Evolutionary conservation across 2,329 filamentous ascomycete species (phyloP).

Genomic region (Calonectria honghensis): DNA sequence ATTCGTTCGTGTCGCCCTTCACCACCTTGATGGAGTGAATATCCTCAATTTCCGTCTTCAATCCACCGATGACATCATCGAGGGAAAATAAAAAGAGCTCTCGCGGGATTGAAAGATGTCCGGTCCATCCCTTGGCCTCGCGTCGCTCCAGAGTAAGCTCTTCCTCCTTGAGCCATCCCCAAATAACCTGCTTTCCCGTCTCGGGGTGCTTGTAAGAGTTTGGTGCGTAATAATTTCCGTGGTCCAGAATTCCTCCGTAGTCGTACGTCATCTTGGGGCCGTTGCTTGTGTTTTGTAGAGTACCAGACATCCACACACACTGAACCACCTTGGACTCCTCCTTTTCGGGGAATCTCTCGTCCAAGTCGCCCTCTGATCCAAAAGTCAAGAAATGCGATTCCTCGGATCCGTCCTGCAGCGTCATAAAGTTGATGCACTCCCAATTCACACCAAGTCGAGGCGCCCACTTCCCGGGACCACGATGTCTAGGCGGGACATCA

Average conservation of each 20-base stretch:
- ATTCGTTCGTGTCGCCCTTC: not conserved
- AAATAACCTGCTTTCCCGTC: constrained; percentile 6
- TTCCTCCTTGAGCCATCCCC: constrained; percentile 37
- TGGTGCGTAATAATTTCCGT: constrained; percentile 69
- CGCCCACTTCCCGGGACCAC: constrained; percentile 64
- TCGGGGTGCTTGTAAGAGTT: constrained; percentile 58
- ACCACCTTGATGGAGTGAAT: constrained; percentile 64
- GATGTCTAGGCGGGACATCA: constrained; percentile 62
- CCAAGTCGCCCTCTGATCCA: constrained; percentile 64
- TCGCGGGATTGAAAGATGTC: constrained; percentile 67
- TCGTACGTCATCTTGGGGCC: constrained; percentile 57
- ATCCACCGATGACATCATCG: constrained; percentile 60
- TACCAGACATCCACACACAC: constrained; percentile 66
- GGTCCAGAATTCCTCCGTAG: constrained; percentile 68
- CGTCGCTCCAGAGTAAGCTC: constrained; percentile 65
- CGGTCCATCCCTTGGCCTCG: constrained; percentile 69
- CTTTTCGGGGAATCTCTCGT: constrained; percentile 5
- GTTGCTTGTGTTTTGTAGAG: constrained; percentile 42
- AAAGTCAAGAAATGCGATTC: constrained; percentile 65
- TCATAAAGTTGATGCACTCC: constrained; percentile 69
- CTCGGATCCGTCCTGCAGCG: constrained; percentile 57
- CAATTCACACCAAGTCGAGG: constrained; percentile 71
- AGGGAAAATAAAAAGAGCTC: constrained; percentile 63
- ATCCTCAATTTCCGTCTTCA: constrained; percentile 58
- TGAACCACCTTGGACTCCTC: constrained; percentile 6